Evolutionary conservation across 2,329 filamentous ascomycete species (phyloP).

Genomic region (Paracamarosporium sp.): DNA sequence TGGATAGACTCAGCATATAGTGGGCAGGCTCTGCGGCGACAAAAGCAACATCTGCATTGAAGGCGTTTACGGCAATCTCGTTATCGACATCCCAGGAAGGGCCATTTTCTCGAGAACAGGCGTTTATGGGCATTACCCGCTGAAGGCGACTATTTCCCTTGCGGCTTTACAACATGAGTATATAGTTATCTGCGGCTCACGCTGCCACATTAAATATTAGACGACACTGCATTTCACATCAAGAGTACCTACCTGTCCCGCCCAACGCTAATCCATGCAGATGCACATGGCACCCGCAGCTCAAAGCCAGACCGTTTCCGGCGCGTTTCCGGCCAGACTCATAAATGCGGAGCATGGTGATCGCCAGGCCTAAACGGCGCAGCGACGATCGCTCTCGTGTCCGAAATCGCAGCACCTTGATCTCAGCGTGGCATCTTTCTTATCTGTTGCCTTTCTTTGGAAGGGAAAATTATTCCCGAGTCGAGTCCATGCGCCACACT

Average conservation of each 20-base stretch:
- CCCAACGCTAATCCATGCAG: neutral
- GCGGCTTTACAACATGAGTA: constrained; percentile 1
- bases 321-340: neutral
- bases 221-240: neutral
- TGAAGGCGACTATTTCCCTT: neutral
- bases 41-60: constrained; percentile 30
- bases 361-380: neutral
- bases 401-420: neutral
- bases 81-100: neutral
- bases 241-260: neutral
- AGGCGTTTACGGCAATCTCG: constrained; percentile 12
- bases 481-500: neutral
- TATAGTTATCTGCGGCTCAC: constrained; percentile 8
- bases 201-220: constrained; percentile 1
- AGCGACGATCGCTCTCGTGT: neutral
- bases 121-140: neutral
- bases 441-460: neutral
- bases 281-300: neutral
- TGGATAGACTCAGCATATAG: constrained; percentile 77
- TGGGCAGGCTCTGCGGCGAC: constrained; percentile 28
- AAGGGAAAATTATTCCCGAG: too few relatives aligned
- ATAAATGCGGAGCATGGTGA: neutral
- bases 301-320: neutral
- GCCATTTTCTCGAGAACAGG: neutral
- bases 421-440: neutral